Percentiles rank a stretch among this genome's conserved stretches.
Conservation (phyloP, 768 basidiomycete species). For the Lactarius tabidus region DNA sequence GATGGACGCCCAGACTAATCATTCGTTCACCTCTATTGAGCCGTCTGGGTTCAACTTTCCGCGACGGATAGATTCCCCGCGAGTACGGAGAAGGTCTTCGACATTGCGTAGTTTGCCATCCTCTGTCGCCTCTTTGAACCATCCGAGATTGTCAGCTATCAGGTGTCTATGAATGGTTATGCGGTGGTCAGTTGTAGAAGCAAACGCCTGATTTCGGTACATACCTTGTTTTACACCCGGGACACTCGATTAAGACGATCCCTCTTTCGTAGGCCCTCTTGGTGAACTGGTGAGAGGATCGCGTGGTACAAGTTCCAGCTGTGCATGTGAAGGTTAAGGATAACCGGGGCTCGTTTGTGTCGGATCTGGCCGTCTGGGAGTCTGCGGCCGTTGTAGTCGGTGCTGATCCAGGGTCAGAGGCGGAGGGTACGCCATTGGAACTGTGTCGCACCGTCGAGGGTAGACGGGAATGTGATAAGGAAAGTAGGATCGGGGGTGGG, state of each 20-base stretch:
- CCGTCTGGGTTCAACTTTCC: slow-evolving; percentile 44
- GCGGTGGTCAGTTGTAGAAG: neutral
- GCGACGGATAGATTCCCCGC: slow-evolving; percentile 67
- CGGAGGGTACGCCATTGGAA: neutral
- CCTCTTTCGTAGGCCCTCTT: slow-evolving; percentile 82
- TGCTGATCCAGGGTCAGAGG: slow-evolving; percentile 10
- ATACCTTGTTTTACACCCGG: slow-evolving; percentile 82
- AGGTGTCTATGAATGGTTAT: slow-evolving; percentile 50
- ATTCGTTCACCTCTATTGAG: slow-evolving; percentile 48
- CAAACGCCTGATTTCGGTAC: slow-evolving; percentile 28
- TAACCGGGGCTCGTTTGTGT: slow-evolving; percentile 55
- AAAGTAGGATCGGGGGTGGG: neutral
- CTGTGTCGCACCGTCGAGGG: slow-evolving; percentile 9
- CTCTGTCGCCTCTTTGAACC: slow-evolving; percentile 82
- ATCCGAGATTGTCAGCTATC: slow-evolving; percentile 86
- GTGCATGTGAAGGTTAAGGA: slow-evolving; percentile 87
- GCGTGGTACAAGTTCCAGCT: slow-evolving; percentile 61
- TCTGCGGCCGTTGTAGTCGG: slow-evolving; percentile 4
- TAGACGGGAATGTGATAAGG: slow-evolving; percentile 5
- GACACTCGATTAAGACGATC: slow-evolving; percentile 89
- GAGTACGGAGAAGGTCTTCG: slow-evolving; percentile 73
- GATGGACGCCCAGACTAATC: neutral
- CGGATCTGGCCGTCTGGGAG: slow-evolving; percentile 30
- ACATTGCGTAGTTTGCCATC: slow-evolving; percentile 72
- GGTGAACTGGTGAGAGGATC: slow-evolving; percentile 87